These are phyloP conservation scores for Penicillium brasilianum DNA, from an alignment of 2,329 filamentous ascomycete genomes.

Conservation along the genomic window DNA sequence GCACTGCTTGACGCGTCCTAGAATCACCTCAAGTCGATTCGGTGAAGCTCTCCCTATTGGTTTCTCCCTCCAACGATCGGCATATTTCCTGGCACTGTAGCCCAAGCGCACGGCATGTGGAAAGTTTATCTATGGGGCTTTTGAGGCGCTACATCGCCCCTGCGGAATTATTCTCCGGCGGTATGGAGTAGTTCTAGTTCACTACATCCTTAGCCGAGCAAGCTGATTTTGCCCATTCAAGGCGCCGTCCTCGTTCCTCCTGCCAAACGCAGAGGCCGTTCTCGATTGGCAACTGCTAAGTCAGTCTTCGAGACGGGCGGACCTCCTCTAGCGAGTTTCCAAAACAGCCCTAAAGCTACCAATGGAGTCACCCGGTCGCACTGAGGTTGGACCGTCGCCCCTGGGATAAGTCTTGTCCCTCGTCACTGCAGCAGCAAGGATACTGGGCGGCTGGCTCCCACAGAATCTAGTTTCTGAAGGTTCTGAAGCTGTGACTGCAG, in stretches of 20 bases:
- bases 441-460: not conserved
- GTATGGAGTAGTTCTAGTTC: not conserved
- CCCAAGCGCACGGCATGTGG: not conserved
- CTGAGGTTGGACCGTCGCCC: not conserved
- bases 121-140: not conserved
- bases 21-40: not conserved
- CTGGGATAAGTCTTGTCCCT: not conserved
- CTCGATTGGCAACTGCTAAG: not conserved
- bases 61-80: not conserved
- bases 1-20: not conserved
- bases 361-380: not conserved
- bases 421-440: not conserved
- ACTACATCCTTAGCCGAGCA: not conserved
- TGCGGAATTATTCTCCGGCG: constrained; percentile 2
- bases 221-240: not conserved
- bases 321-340: not conserved
- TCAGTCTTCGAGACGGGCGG: not conserved
- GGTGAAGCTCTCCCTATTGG: not conserved
- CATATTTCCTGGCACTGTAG: not conserved
- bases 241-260: not conserved
- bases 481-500: not conserved
- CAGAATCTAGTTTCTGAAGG: not conserved
- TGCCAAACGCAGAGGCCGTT: not conserved
- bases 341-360: not conserved
- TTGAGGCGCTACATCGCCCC: not conserved